Percentiles rank a stretch among this genome's conserved stretches.
Evolutionary conservation across 2,329 filamentous ascomycete genomes (phyloP).

Genomic region (Penicillium rolfsii): DNA sequence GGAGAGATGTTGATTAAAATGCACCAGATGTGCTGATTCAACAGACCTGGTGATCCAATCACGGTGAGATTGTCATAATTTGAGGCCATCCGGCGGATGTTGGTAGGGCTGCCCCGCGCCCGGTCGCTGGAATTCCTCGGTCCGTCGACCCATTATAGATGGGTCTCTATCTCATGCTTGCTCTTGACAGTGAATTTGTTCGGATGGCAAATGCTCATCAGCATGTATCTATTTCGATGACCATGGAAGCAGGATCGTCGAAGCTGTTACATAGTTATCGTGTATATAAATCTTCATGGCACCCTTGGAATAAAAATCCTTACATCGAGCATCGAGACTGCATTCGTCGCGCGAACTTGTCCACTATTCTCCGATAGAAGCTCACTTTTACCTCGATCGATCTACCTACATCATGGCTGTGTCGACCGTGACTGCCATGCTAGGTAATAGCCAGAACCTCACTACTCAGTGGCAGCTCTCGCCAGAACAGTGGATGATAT

Average conservation of each 20-base stretch:
- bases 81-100: neutral
- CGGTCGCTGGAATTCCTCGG: constrained; percentile 19
- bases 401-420: constrained; percentile 1
- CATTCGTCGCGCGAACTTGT: neutral
- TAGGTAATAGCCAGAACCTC: neutral
- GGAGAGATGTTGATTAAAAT: neutral
- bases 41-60: neutral
- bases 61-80: neutral
- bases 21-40: neutral
- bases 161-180: neutral
- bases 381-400: too few relatives aligned
- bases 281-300: neutral
- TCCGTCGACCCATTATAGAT: constrained; percentile 14
- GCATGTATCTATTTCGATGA: neutral
- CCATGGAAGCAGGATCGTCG: neutral
- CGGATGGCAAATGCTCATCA: neutral
- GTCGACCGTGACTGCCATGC: neutral
- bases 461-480: neutral
- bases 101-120: constrained; percentile 13
- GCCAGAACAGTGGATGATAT: constrained; percentile 11
- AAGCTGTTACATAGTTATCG: neutral
- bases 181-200: neutral
- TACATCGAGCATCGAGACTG: neutral
- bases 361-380: neutral
- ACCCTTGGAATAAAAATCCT: neutral